A percentile compares a stretch with the other conserved stretches of the same genome.
Conservation (phyloP, 2,329 filamentous ascomycete species). For the Colletotrichum acutatum region DNA sequence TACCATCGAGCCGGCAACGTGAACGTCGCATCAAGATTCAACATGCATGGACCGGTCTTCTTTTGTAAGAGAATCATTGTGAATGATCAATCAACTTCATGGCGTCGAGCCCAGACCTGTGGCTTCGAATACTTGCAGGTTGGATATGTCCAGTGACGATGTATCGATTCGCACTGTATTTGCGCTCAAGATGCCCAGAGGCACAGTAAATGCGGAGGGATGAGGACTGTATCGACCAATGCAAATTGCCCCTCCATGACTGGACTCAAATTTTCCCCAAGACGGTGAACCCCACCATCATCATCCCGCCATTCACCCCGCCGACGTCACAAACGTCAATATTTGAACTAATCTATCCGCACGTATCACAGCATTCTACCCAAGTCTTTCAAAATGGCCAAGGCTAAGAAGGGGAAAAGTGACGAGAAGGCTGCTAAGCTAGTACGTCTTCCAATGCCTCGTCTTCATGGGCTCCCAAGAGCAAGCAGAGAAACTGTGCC, state of each 20-base stretch:
- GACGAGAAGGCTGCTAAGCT: conserved; percentile 64
- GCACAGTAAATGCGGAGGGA: conserved; percentile 20
- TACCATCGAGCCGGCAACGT: not conserved
- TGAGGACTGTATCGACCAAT: conserved; percentile 15
- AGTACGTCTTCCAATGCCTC: conserved; percentile 42
- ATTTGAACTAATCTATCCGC: not conserved
- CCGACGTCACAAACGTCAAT: conserved; percentile 32
- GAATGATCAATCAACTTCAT: not conserved
- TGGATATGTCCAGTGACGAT: not conserved
- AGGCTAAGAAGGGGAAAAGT: conserved; percentile 59
- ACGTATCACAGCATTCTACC: not conserved
- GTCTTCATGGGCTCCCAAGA: not conserved
- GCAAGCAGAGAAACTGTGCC: conserved; percentile 24
- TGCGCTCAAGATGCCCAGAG: not conserved
- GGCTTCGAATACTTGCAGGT: not conserved
- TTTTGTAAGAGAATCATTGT: not conserved
- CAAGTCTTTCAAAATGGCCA: conserved; percentile 52
- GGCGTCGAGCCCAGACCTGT: not conserved
- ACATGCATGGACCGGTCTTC: not conserved
- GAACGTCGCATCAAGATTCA: not conserved
- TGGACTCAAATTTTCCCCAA: conserved; percentile 27
- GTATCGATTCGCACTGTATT: conserved; percentile 15
- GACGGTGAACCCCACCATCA: conserved; percentile 32
- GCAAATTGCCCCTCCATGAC: conserved; percentile 26
- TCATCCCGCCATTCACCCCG: conserved; percentile 29